Conservation (phyloP, 768 basidiomycete genomes). For the Lyophyllum semitale region DNA sequence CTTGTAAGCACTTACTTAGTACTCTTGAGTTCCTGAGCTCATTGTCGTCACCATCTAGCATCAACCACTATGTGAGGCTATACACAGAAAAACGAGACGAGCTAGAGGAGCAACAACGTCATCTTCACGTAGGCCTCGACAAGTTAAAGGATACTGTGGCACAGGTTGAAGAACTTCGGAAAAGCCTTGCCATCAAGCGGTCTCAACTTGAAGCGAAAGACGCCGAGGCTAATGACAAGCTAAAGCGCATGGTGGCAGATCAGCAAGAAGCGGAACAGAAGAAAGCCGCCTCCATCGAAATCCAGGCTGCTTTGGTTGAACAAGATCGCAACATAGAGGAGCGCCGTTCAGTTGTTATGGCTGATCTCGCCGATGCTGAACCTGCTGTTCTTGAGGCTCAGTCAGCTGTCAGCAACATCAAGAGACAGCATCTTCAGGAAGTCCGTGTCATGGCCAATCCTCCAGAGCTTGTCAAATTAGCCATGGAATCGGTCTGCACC, state of each 20-base stretch:
- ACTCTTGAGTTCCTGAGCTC: not conserved
- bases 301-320: conserved; percentile 89
- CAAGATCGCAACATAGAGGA: conserved; percentile 90
- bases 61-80: conserved; percentile 94
- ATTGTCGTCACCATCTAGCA: conserved; percentile 48
- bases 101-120: conserved; percentile 97
- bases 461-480: conserved; percentile 94
- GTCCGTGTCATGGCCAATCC: conserved; percentile 98
- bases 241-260: conserved; percentile 96
- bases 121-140: conserved; percentile 96
- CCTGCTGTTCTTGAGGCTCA: conserved; percentile 96
- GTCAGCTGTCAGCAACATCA: conserved; percentile 96
- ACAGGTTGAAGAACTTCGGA: conserved; percentile 94
- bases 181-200: conserved; percentile 92
- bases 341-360: conserved; percentile 86
- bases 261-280: conserved; percentile 99
- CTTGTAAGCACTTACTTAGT: conserved; percentile 67
- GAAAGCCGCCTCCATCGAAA: conserved; percentile 94
- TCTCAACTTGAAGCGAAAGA: conserved; percentile 92
- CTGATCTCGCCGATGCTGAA: conserved; percentile 95
- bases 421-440: conserved; percentile 93
- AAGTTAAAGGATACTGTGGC: conserved; percentile 95
- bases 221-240: conserved; percentile 94
- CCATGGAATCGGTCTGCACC: conserved; percentile 98
- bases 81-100: conserved; percentile 97